Percentiles rank a stretch among this genome's conserved stretches.
phyloP scores from a whole-genome alignment of 768 basidiomycete species.

The Lyophyllum semitale region DNA sequence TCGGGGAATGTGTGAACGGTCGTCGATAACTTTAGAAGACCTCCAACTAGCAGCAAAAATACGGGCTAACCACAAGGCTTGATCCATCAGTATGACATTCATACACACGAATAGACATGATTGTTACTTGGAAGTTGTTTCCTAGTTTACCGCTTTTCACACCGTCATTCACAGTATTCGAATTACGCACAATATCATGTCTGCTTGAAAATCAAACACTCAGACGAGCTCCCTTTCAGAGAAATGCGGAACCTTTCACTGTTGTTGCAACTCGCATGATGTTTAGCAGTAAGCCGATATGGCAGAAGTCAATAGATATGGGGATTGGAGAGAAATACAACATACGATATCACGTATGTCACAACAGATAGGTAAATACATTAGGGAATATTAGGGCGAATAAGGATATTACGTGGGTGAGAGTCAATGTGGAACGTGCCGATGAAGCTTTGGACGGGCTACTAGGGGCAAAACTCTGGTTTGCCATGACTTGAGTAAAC shows the following conservation, averaged over 20 bases:
- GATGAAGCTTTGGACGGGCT: not conserved
- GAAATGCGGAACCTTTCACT: too few species aligned
- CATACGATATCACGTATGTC: too few species aligned
- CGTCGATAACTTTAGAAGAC: constrained; percentile 75
- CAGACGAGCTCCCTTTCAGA: too few species aligned
- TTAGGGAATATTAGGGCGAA: not conserved
- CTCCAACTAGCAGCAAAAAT: constrained; percentile 46
- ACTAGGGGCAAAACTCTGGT: constrained; percentile 17
- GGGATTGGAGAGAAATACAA: too few species aligned
- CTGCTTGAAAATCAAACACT: too few species aligned
- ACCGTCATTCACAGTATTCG: too few species aligned
- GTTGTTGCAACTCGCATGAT: too few species aligned
- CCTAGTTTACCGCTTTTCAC: too few species aligned
- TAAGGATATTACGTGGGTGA: not conserved
- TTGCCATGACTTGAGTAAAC: constrained; percentile 43
- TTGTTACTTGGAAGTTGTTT: too few species aligned
- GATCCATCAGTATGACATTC: not conserved
- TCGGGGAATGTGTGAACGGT: constrained; percentile 83
- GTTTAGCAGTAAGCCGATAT: too few species aligned
- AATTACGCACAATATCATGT: too few species aligned
- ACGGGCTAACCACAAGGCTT: not conserved
- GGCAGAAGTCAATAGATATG: too few species aligned
- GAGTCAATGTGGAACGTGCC: not conserved
- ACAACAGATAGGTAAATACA: not conserved
- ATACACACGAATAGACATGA: not conserved